Base-by-base conservation (phyloP, 129 eudicot species). In the Tanacetum coccineum region DNA sequence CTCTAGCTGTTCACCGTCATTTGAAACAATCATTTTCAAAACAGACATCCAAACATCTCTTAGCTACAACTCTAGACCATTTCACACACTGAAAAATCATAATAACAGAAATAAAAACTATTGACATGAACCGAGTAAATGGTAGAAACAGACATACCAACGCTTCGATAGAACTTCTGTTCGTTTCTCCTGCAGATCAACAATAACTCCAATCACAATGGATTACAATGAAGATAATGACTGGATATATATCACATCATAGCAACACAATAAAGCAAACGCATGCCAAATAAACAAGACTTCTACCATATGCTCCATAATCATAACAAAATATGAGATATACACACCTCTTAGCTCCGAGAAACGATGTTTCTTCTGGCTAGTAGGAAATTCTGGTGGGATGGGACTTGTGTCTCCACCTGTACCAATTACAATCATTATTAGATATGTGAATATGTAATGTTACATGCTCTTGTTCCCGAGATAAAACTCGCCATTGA, bases 261-360 rank as follows among this genome's bases (percentile, higher is more conserved):
- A 36, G 9, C 40, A 36, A 36, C 40, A 36, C 36, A 30, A 30
- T 3, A 4, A 32, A 36, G 6, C 9, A 36, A 36, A 36, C 2
- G 9, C 2, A 6, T 6, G 40, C 40, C 40, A 5, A 5, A 36
- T 36, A 5, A 5, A 6, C 9, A 36, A 7, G 5, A 36, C 40
- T 36, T 36, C 40, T 36, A 7, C 9, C 40, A 6, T 50, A 39
- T 64, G 32, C 3, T 63, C 47, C 19, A 45, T 32, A 18, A 17
- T 12, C 13, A 48, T 4, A 6, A 20, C 6, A 48, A 68, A 6
- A 51, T 44, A 22, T 9, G 26, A 14, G 21, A 57, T 20, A 50
- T 76, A 77, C 87, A 28, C 72, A 83, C 98, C 96, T 81, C 77
- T 83, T 53, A 91, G 94, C 56, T 80, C 85, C 0, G 96, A 88